Conservation (phyloP, 2,329 filamentous ascomycete genomes). For the Ilyonectria sp. region DNA sequence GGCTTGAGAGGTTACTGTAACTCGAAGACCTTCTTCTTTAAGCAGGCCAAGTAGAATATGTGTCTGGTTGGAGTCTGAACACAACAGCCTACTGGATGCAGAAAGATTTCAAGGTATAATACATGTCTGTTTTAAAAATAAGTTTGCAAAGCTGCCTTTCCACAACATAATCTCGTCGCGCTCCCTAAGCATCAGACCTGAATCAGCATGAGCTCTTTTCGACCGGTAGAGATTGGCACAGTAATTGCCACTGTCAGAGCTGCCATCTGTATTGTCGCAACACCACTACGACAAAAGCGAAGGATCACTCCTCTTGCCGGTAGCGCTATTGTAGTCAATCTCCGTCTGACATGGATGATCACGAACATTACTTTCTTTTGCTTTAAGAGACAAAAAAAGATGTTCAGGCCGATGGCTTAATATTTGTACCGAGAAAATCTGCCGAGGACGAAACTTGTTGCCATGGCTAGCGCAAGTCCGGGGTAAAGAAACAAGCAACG, state of each 20-base stretch:
- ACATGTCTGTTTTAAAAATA: background rate
- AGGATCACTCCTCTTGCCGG: too few species aligned
- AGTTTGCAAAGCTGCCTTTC: background rate
- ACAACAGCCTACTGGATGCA: background rate
- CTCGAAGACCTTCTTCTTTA: slow-evolving; percentile 3
- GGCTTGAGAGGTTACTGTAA: slow-evolving; percentile 30
- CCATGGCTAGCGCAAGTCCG: background rate
- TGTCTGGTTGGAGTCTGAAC: background rate
- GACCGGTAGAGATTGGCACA: background rate
- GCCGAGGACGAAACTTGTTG: background rate
- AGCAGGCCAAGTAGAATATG: background rate
- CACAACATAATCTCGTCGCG: too few species aligned
- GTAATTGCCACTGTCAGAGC: too few species aligned
- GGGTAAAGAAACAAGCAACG: background rate
- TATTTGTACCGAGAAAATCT: background rate
- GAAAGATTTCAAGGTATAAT: background rate
- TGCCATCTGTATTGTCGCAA: background rate
- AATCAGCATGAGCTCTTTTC: too few species aligned
- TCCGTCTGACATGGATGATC: too few species aligned
- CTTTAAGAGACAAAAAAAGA: background rate
- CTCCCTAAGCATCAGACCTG: too few species aligned
- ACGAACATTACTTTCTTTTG: background rate
- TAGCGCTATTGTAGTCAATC: too few species aligned
- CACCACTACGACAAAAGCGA: too few species aligned
- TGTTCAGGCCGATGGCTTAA: background rate